Base-by-base conservation (phyloP, 2,329 filamentous ascomycete genomes). In the Escovopsis weberi region DNA sequence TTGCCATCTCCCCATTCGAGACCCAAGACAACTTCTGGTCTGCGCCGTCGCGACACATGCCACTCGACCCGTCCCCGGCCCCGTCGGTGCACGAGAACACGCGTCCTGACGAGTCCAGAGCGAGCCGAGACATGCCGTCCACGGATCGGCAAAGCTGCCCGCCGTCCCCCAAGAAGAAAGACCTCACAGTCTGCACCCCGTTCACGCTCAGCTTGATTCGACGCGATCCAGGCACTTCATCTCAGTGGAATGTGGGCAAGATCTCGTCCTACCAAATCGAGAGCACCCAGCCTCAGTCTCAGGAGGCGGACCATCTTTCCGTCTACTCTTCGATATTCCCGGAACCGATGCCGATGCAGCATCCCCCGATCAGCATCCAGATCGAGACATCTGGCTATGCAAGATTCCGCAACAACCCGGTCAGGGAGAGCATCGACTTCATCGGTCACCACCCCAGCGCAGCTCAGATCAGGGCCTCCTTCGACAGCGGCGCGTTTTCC, bases 241-340 rank as follows among this genome's bases (percentile, higher is more conserved):
- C 68, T 43, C 83, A 87, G 57, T 86, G 82, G 81, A 87, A 87
- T 53, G 71, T 87, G 11, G 83, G 78, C 19, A 77, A 69, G 43
- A 70, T 86, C 39, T 70, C 69, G 2, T 75, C 72, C 0, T 68
- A 68, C 45, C 69, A 74, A 47, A 56, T 66, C 12, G 67, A 72
- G 37, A 43, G 42, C 15, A 51, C 53, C 9, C 50, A 53, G 2
- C 54, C 52, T 6, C 50, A 47, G 10, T 55, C 52, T 6, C 50
- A 48, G 10, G 48, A 46, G 7, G 50, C 46, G 26, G 52, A 46
- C 40, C 50, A 26, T 38, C 53, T 45, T 45, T 52, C 26, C 40
- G 45, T 44, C 43, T 59, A 37, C 47, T 51, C 11, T 41, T 56
- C 41, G n/a, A 45, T 38, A 43, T 46, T 43, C 23, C 49, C 26